These are phyloP conservation scores for Fusarium drepaniforme DNA, from an alignment of 2,329 filamentous ascomycete species.

Conservation along the genomic window DNA sequence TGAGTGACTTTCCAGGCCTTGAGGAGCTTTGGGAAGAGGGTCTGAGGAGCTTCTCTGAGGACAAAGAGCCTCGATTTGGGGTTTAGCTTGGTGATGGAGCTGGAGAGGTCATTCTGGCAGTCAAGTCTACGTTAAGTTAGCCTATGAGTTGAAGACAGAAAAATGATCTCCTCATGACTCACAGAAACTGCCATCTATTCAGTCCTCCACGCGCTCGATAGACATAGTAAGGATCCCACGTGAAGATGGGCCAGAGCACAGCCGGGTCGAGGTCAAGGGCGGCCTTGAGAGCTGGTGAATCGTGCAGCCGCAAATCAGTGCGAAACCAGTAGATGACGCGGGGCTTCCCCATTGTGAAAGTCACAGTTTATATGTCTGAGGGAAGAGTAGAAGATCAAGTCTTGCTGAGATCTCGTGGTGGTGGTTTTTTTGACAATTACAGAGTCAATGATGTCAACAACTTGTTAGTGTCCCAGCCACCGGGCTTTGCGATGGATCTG, in stretches of 20 bases:
- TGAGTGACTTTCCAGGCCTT: slow-evolving; percentile 80
- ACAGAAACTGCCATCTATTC: slow-evolving; percentile 82
- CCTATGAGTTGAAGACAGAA: background rate
- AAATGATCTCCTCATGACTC: slow-evolving; percentile 26
- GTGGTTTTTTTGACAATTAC: background rate
- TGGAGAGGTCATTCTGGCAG: slow-evolving; percentile 78
- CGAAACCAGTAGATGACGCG: slow-evolving; percentile 82
- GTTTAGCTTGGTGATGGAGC: slow-evolving; percentile 76
- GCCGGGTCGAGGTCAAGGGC: slow-evolving; percentile 77
- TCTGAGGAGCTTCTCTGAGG: slow-evolving; percentile 78
- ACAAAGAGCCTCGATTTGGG: slow-evolving; percentile 78
- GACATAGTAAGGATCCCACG: slow-evolving; percentile 85
- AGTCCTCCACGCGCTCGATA: slow-evolving; percentile 77
- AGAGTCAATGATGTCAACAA: slow-evolving; percentile 46
- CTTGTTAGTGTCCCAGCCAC: slow-evolving; percentile 31
- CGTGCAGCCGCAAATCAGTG: slow-evolving; percentile 82
- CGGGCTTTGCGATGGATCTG: slow-evolving; percentile 4
- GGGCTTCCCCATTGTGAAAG: slow-evolving; percentile 46
- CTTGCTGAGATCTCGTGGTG: background rate
- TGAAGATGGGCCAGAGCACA: slow-evolving; percentile 81
- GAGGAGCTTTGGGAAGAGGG: slow-evolving; percentile 78
- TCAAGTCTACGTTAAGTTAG: slow-evolving; percentile 65
- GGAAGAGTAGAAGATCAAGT: background rate
- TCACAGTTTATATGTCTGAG: background rate
- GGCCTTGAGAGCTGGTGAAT: slow-evolving; percentile 79